Evolutionary conservation across 257 asterid species (phyloP).

Genomic region (Datura wrightii): DNA sequence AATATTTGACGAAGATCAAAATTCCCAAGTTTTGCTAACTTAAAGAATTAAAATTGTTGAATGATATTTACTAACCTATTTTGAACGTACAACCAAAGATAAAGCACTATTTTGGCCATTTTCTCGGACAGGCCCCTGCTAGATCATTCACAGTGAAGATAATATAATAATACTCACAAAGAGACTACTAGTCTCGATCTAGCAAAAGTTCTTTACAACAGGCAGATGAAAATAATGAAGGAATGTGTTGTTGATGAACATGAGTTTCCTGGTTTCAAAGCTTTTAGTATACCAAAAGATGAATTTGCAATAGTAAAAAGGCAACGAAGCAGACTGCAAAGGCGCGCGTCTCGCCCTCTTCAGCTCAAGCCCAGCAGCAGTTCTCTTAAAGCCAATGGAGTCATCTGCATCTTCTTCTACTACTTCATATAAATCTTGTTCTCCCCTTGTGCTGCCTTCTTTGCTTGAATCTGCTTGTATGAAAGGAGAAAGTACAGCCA

Average conservation of each 20-base stretch:
- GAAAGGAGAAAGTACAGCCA: constrained; percentile 38
- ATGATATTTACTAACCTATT: too few species aligned
- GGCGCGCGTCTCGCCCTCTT: constrained; percentile 42
- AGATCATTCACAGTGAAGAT: background rate
- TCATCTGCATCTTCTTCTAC: constrained; percentile 25
- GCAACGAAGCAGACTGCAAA: constrained; percentile 40
- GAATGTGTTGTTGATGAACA: constrained; percentile 20
- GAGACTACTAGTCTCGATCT: background rate
- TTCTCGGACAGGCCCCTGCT: background rate
- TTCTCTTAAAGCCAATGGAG: constrained; percentile 16
- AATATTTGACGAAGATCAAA: too few species aligned
- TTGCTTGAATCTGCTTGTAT: constrained; percentile 47
- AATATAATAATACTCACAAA: constrained; percentile 6
- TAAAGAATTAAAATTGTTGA: too few species aligned
- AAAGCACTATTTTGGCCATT: too few species aligned
- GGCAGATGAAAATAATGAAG: constrained; percentile 46
- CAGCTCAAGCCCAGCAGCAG: constrained; percentile 34
- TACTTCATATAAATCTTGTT: constrained; percentile 34
- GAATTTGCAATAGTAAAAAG: constrained; percentile 28
- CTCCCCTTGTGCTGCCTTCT: constrained; percentile 64
- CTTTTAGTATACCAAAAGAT: constrained; percentile 16
- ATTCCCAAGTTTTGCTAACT: too few species aligned
- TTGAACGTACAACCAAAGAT: too few species aligned
- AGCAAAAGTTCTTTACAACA: too few species aligned
- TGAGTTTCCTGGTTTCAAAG: constrained; percentile 48